Evolutionary conservation across 805 yeast genomes (phyloP).

Genomic region (Naumovozyma castellii): DNA sequence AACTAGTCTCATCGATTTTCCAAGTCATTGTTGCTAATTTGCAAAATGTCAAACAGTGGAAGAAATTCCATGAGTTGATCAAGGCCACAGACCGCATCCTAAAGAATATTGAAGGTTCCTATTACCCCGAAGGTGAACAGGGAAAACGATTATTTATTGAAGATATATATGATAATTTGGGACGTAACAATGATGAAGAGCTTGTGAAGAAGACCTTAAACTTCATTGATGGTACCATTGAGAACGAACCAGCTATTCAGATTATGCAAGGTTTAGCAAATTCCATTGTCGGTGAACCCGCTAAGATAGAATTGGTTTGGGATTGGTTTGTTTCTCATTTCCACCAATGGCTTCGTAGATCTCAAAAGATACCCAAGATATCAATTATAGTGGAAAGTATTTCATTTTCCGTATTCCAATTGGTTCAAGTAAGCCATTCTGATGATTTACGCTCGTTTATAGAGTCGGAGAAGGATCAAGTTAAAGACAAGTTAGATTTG

Average conservation of each 20-base stretch:
- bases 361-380: constrained; percentile 37
- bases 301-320: constrained; percentile 34
- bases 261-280: not conserved
- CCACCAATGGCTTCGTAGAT: constrained; percentile 35
- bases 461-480: not conserved
- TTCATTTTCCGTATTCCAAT: constrained; percentile 25
- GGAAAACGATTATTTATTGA: constrained; percentile 18
- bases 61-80: constrained; percentile 45
- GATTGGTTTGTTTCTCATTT: constrained; percentile 49
- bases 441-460: not conserved
- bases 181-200: constrained; percentile 36
- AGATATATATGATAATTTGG: constrained; percentile 23
- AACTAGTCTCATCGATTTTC: constrained; percentile 38
- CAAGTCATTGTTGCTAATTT: constrained; percentile 25
- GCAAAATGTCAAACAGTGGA: constrained; percentile 42
- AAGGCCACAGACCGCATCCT: constrained; percentile 41
- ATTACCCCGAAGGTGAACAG: constrained; percentile 14
- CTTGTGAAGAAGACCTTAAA: constrained; percentile 46
- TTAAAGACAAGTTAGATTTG: not conserved
- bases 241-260: constrained; percentile 21
- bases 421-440: not conserved
- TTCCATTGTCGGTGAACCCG: not conserved
- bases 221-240: constrained; percentile 48
- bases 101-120: constrained; percentile 27
- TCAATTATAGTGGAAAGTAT: constrained; percentile 37